Base-by-base conservation (phyloP, 75 land plant genomes). In the Gnetum montanum region DNA sequence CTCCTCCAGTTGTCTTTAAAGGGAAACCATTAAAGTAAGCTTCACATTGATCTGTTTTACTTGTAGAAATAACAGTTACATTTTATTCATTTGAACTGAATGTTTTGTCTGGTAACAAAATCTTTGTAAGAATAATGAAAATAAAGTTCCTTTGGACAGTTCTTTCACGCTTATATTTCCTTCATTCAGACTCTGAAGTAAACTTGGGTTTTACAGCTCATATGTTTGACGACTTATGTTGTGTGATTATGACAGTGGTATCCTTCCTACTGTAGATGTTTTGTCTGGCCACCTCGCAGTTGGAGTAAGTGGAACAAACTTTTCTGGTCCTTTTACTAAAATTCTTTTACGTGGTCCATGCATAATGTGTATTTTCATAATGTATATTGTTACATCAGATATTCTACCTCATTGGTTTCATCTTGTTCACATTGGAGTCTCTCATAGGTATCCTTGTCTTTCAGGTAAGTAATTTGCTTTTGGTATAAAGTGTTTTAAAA, bases 1-100 rank as follows among this genome's bases (percentile, higher is more conserved):
- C 96, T 66, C 96, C 96, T 71, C 96, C 96, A 23, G 75, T 90
- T 46, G 43, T 80, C 40, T 90, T 90, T 60, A 79, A 83, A 65
- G 96, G 96, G 25, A 79, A 82, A 51, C 86, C 96, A 38, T 64
- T 90, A 13, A 64, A 86, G 96, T 90, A 69, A 86, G 96, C 61
- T 34, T n/a, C n/a, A 26, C 12, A 26, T 19, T 19, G 27, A 7
- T 49, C 28, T 55, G 4, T 30, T 34, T 15, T 24, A 22, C n/a
- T 10, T 8, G n/a, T 8, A 16, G n/a, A 16, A 7, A 10, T 40
- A 10, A 10, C 15, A 10, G 41, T 15, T 40, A 15, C 41, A 10
- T 40, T 40, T 40, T 10, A 10, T 10, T 40, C 41, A 40, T 15
- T 15, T 58, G 16, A 11, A 20, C 4, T 43, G 26, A 36, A 4